Percentiles rank a stretch among this genome's conserved stretches.
These are phyloP conservation scores for Pseudopithomyces maydicus DNA, from an alignment of 2,329 filamentous ascomycete species.

Conservation along the genomic window DNA sequence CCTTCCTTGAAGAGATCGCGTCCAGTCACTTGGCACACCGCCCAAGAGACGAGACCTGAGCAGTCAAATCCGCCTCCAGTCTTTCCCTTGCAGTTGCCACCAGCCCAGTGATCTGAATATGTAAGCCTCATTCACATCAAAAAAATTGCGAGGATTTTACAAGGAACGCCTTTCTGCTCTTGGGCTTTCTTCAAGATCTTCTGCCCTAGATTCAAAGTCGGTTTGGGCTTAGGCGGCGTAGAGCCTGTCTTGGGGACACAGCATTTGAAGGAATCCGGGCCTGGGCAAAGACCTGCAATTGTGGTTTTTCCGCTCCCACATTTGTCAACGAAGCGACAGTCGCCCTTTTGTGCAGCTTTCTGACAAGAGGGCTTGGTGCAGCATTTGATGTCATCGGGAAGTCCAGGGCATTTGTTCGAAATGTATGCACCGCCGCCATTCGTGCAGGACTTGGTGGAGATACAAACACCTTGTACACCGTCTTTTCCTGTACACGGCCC, in stretches of 20 bases:
- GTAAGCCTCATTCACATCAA: conserved; percentile 2
- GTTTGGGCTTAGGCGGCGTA: conserved; percentile 12
- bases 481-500: conserved; percentile 23
- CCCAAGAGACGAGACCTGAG: conserved; percentile 29
- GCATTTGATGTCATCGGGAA: conserved; percentile 28
- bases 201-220: conserved; percentile 16
- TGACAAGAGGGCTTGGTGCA: conserved; percentile 25
- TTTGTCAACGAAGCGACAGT: conserved; percentile 21
- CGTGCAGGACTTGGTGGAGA: conserved; percentile 20
- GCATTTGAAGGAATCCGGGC: conserved; percentile 21
- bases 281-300: conserved; percentile 19
- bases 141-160: conserved; percentile 6
- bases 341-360: conserved; percentile 16
- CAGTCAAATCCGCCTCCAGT: conserved; percentile 29
- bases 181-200: conserved; percentile 26
- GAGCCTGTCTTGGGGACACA: conserved; percentile 15
- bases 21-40: conserved; percentile 27
- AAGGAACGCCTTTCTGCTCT: conserved; percentile 22
- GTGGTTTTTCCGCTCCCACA: conserved; percentile 18
- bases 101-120: conserved; percentile 23
- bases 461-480: conserved; percentile 22
- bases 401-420: conserved; percentile 23
- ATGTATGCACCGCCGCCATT: conserved; percentile 21
- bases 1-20: conserved; percentile 27
- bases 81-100: conserved; percentile 26